Evolutionary conservation across 2,329 filamentous ascomycete species (phyloP), one percentile per base, ranked within the genome.

Genomic region (Hypoxylon sp.): DNA sequence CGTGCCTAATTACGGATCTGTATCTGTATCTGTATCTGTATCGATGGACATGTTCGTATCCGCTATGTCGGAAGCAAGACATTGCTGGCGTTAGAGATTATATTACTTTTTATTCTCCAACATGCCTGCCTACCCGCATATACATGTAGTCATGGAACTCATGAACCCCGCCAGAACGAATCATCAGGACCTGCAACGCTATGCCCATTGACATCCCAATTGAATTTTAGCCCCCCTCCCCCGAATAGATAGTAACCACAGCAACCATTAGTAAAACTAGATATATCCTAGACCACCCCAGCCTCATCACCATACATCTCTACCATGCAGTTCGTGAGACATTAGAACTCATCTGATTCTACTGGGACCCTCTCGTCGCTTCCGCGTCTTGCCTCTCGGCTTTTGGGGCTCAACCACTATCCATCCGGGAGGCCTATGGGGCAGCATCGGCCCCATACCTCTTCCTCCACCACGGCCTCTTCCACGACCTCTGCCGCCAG

Each of bases 351-450:
- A 22, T 63, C 7, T 11, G 40, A 27, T 25, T 2, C 25, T 57
- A 68, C 2, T 33, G 46, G n/a, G 40, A 11, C 70, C 71, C 7
- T 72, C 68, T 51, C 67, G 66, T 13, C 70, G 61, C 50, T 69
- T 75, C 25, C 68, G 63, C 27, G 73, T 75, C 68, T 75, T 74
- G 7, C 73, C 74, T 55, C 69, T 70, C 13, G 69, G 64, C 17
- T 60, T 67, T 20, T 65, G 58, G 2, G 59, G 11, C n/a, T 60
- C 63, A 2, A 60, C 42, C 3, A 51, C 46, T 27, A 50, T 40
- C 50, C 48, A 64, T 22, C 20, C 57, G 3, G 31, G 42, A 61
- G 50, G 49, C 42, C 27, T 37, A 5, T 30, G 40, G 27, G 56
- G 55, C 4, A 44, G 60, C 53, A 40, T 17, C n/a, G 42, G 22